A percentile compares a stretch with the other conserved stretches of the same genome.
These are phyloP conservation scores for Oryza longistaminata DNA, from an alignment of 176 grass and related monocot species.

Conservation along the genomic window DNA sequence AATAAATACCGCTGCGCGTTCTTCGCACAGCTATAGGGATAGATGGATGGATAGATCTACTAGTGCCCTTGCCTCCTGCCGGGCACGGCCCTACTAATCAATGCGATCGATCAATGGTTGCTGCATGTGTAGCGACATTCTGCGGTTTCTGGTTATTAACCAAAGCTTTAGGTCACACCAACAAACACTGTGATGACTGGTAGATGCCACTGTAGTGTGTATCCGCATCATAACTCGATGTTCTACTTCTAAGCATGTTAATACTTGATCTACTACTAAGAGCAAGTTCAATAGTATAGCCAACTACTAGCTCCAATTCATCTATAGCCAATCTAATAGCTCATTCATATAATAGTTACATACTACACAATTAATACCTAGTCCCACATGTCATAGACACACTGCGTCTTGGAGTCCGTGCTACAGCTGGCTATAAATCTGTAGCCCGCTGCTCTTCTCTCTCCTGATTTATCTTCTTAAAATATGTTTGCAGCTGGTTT, in stretches of 20 bases:
- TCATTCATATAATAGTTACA: too few relatives aligned
- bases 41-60: neutral
- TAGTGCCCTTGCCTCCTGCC: neutral
- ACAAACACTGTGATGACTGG: neutral
- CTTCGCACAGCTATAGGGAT: neutral
- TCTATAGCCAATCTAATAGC: too few relatives aligned
- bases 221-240: neutral
- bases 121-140: neutral
- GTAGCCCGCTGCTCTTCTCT: too few relatives aligned
- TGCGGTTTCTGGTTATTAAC: neutral
- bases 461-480: too few relatives aligned
- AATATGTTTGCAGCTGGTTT: too few relatives aligned
- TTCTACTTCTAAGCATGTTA: neutral
- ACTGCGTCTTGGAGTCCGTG: too few relatives aligned
- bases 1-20: neutral
- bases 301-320: too few relatives aligned
- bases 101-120: neutral
- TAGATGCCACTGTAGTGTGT: neutral
- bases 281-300: too few relatives aligned
- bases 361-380: too few relatives aligned
- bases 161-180: neutral
- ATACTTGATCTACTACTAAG: neutral
- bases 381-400: too few relatives aligned
- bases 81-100: neutral
- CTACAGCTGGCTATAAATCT: too few relatives aligned